Percentiles rank a stretch among this genome's conserved stretches.
phyloP scores from a whole-genome alignment of 192 early-diverging fungal genomes.

The Haplosporangium gracile region DNA sequence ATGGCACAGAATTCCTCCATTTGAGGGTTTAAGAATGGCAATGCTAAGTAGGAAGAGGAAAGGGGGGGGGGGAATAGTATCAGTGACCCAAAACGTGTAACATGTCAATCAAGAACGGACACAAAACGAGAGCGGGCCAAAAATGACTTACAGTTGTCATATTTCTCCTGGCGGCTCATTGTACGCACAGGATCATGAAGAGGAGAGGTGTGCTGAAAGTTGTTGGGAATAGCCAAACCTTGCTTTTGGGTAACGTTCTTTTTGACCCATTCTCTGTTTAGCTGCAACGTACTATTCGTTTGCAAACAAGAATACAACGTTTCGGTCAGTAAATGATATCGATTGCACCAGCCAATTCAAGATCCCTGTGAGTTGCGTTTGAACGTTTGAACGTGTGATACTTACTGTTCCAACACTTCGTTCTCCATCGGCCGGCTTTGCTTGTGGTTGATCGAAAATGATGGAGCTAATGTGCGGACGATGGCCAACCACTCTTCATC shows the following conservation, averaged over 20 bases:
- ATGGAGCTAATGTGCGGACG: constrained; percentile 70
- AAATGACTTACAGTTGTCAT: constrained; percentile 33
- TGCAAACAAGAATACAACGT: constrained; percentile 1
- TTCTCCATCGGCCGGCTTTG: constrained; percentile 67
- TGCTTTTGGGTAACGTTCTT: constrained; percentile 68
- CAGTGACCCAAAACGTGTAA: background rate
- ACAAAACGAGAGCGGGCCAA: constrained; percentile 48
- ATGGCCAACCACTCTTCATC: constrained; percentile 90
- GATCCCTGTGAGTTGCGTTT: background rate
- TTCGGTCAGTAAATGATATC: background rate
- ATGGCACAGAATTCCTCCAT: constrained; percentile 81
- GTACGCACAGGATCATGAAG: constrained; percentile 50
- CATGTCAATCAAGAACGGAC: background rate
- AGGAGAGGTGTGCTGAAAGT: constrained; percentile 84
- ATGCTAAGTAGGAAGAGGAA: constrained; percentile 38
- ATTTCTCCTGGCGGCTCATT: constrained; percentile 48
- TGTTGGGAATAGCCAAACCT: constrained; percentile 78
- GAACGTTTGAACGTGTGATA: background rate
- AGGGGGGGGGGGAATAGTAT: constrained; percentile 3
- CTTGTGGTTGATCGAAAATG: constrained; percentile 59
- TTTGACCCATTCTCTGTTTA: constrained; percentile 76
- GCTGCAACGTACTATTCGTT: constrained; percentile 61
- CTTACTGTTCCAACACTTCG: constrained; percentile 59
- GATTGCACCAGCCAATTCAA: background rate
- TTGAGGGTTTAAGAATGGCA: constrained; percentile 85